These are phyloP conservation scores for Dittrichia graveolens DNA, from an alignment of 129 eudicot genomes.

Conservation along the genomic window DNA sequence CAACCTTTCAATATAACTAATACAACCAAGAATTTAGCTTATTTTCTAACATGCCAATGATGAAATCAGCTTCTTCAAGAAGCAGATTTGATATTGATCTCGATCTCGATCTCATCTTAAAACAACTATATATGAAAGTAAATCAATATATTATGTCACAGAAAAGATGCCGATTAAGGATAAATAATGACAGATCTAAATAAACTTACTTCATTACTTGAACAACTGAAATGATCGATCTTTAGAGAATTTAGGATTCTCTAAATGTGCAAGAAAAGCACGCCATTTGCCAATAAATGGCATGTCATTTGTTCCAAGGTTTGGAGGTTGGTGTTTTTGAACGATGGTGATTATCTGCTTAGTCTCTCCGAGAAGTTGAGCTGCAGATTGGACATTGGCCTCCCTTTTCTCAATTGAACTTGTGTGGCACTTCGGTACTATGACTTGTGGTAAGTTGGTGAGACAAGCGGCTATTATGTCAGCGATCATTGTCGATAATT, in stretches of 20 bases:
- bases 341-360: conserved; percentile 24
- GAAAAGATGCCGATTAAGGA: not conserved
- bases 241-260: too few relatives aligned
- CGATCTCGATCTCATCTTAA: not conserved
- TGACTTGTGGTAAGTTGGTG: conserved; percentile 37
- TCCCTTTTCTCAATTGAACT: conserved; percentile 28
- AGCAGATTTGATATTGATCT: not conserved
- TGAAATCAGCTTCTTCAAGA: not conserved
- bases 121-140: not conserved
- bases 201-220: not conserved
- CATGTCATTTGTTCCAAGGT: not conserved
- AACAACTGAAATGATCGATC: not conserved
- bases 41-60: too few relatives aligned
- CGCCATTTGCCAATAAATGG: conserved; percentile 37
- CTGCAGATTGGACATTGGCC: conserved; percentile 30
- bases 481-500: conserved; percentile 29
- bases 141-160: not conserved
- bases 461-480: conserved; percentile 36
- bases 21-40: too few relatives aligned
- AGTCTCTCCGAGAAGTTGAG: conserved; percentile 37
- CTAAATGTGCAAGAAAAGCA: not conserved
- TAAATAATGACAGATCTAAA: not conserved
- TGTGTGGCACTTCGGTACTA: conserved; percentile 27
- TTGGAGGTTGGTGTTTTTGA: not conserved
- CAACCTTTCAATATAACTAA: too few relatives aligned